phyloP scores from a whole-genome alignment of 2,329 filamentous ascomycete genomes.

The Talaromyces albobiverticillius region DNA sequence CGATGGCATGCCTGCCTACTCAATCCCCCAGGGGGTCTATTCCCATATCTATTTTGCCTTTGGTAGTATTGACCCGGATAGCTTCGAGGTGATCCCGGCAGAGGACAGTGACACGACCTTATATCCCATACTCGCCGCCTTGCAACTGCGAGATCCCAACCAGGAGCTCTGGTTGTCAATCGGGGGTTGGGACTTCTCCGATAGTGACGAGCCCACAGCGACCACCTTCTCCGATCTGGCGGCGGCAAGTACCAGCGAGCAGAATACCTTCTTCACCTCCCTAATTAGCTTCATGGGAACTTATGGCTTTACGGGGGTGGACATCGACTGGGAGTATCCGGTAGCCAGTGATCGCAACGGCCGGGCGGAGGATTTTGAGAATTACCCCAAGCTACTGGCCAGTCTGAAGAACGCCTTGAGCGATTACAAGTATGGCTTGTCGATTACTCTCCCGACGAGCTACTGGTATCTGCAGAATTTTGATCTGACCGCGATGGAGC shows the following conservation, averaged over 20 bases:
- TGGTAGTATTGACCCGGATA: neutral
- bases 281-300: constrained; percentile 13
- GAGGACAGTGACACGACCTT: too few relatives aligned
- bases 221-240: constrained; percentile 10
- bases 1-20: neutral
- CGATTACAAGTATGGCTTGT: too few relatives aligned
- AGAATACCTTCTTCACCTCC: neutral
- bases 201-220: constrained; percentile 3
- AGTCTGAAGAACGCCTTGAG: too few relatives aligned
- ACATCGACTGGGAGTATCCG: neutral
- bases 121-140: too few relatives aligned
- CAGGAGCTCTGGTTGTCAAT: constrained; percentile 19
- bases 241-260: neutral
- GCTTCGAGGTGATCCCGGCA: neutral
- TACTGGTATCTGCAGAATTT: constrained; percentile 23
- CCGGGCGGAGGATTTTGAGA: too few relatives aligned
- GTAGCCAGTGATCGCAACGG: too few relatives aligned
- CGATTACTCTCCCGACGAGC: too few relatives aligned
- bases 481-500: constrained; percentile 16
- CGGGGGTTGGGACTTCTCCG: constrained; percentile 15
- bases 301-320: constrained; percentile 20
- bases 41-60: neutral
- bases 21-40: neutral
- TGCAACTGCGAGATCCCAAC: neutral
- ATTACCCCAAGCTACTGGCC: too few relatives aligned